Evolutionary conservation across 306 rosid species (phyloP), one percentile per base, ranked within the genome.

Genomic region (Pyrus bretschneideri): DNA sequence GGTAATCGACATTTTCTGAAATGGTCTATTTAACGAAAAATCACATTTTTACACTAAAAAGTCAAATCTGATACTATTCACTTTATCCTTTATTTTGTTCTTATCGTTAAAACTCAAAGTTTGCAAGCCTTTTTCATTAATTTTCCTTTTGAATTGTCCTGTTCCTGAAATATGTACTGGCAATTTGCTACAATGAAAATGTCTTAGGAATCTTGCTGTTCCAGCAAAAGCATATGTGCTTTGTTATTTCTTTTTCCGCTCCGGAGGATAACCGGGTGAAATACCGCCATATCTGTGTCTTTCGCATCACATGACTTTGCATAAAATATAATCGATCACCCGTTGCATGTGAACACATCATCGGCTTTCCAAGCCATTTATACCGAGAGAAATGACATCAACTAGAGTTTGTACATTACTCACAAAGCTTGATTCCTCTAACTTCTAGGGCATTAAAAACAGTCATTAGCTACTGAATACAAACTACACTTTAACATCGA

Each of bases 401-500:
- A 49, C 73, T 51, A 83, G 67, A 58, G n/a, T 22, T 66, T 23
- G 25, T 64, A 69, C 54, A 59, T 61, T 63, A 30, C 69, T 11
- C 64, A 27, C 46, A 72, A 72, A 60, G 63, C 59, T 30, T 51
- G 17, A 42, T 40, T 76, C 61, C 51, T 33, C 80, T 51, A 73
- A 73, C 77, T 78, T 21, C 70, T 22, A 46, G 51, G 45, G 55
- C 19, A 55, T 60, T 6, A 38, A n/a, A 19, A 73, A 67, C 60
- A 52, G 76, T 44, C 78, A 67, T n/a, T 40, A 76, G 40, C 54
- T 29, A 72, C 70, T 33, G 45, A 33, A 83, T 57, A 58, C 79
- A 67, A 74, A 49, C 75, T 4, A 61, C 71, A 75, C 1, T 51
- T 58, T 55, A 38, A 80, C 38, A 72, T 5, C 21, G 0, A 19